Percentiles rank a stretch among this genome's conserved stretches.
phyloP scores from a whole-genome alignment of 495 filamentous ascomycete species.

The Penicillium egyptiacum region DNA sequence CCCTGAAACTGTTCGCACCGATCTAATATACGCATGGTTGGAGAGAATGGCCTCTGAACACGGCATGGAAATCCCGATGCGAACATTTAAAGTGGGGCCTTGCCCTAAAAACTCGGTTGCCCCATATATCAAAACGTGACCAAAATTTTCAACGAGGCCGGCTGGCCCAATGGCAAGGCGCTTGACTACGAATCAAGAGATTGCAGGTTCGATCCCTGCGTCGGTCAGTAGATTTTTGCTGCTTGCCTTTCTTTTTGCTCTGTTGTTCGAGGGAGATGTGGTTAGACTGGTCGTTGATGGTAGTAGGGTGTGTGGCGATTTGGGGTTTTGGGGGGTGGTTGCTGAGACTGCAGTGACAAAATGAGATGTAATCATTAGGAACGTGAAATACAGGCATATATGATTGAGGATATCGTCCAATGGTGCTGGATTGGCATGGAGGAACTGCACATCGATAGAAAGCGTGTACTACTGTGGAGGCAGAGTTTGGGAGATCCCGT shows the following conservation, averaged over 20 bases:
- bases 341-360: no score
- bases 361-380: no score
- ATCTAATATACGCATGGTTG: not conserved
- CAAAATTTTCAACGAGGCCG: slow-evolving; percentile 21
- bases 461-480: not conserved
- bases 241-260: not conserved
- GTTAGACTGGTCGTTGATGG: no score
- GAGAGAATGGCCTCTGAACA: not conserved
- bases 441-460: not conserved
- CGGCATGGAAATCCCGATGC: not conserved
- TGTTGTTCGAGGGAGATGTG: no score
- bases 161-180: slow-evolving; percentile 69
- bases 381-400: no score
- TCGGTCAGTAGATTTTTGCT: slow-evolving; percentile 33
- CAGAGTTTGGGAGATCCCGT: not conserved
- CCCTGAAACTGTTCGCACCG: not conserved
- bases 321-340: no score
- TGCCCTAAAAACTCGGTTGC: slow-evolving; percentile 6
- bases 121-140: not conserved
- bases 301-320: no score
- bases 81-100: not conserved
- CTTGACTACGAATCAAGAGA: slow-evolving; percentile 71
- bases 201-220: slow-evolving; percentile 49
- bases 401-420: not conserved
- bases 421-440: no score